phyloP scores from a whole-genome alignment of 2,329 filamentous ascomycete genomes.

The Aspergillus sp. region DNA sequence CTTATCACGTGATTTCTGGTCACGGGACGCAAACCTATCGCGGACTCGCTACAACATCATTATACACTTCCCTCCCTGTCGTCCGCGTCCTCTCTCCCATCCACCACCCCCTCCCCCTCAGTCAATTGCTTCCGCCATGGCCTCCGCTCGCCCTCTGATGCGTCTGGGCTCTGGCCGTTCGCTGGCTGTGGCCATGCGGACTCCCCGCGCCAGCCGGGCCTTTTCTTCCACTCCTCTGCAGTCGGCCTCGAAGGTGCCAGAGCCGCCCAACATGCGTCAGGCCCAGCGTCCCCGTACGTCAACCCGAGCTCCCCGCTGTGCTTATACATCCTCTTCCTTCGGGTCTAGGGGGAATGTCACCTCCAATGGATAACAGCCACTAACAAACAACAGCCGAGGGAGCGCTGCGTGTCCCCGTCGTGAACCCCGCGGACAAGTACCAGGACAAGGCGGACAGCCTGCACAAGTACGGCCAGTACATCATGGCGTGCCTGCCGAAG shows the following conservation, averaged over 20 bases:
- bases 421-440: constrained; percentile 94
- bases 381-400: constrained; percentile 44
- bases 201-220: constrained; percentile 31
- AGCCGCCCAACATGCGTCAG: constrained; percentile 65
- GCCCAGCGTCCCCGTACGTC: constrained; percentile 52
- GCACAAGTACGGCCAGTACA: constrained; percentile 92
- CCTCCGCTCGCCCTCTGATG: constrained; percentile 45
- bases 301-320: constrained; percentile 4
- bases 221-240: constrained; percentile 41
- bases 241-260: constrained; percentile 47
- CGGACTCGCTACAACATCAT: constrained; percentile 1
- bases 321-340: not conserved
- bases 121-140: constrained; percentile 39
- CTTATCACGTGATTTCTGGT: constrained; percentile 16
- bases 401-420: constrained; percentile 70
- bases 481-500: constrained; percentile 95
- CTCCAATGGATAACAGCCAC: not conserved
- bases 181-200: constrained; percentile 33
- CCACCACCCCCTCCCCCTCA: constrained; percentile 17
- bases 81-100: constrained; percentile 19
- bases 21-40: constrained; percentile 16
- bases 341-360: not conserved
- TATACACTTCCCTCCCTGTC: constrained; percentile 17
- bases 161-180: constrained; percentile 42
- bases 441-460: constrained; percentile 80